Evolutionary conservation across 345 rosid species (phyloP), one percentile per base, ranked within the genome.

Genomic region (Erysimum cheiranthoides): DNA sequence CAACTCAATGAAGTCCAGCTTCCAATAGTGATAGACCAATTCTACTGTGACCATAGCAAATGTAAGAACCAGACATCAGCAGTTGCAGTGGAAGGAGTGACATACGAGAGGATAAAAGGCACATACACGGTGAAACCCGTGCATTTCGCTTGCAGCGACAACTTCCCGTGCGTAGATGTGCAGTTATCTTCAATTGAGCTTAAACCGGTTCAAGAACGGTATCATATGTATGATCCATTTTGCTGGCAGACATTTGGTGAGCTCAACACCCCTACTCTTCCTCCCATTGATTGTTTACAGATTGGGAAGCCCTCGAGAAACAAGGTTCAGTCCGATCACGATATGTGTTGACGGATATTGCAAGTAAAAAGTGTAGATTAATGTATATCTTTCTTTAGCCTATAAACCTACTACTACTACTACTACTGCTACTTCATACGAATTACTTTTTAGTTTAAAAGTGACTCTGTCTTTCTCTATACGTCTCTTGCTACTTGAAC

Each of bases 241-340:
- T 96, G 98, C 81, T 96, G 98, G 98, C 87, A 91, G 79, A 86
- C 96, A 2, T 96, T 85, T 47, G 99, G 99, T 58, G 87, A 85
- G 85, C 75, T 91, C 74, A 87, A 66, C 61, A 88, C 93, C 61
- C 98, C 98, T 27, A 89, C 96, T 21, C 79, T 79, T 70, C 99
- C 99, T 38, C 99, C 99, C 7, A 88, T 96, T 14, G 86, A 73
- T 68, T 96, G 99, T 73, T 77, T 96, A 73, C 94, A 87, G 70
- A 80, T 85, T 17, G 99, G 99, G 21, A 96, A 96, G 84, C 99
- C 97, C 1, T 18, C 96, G 3, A 87, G 77, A 77, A 93, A 85
- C 80, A 77, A 84, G 30, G 85, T 86, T 18, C 92, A 86, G 47
- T 82, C 88, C 1, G 88, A 82, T 66, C 83, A 75, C 6, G 97